Evolutionary conservation across 176 grass and related monocot genomes (phyloP).

Genomic region (Cocos nucifera): DNA sequence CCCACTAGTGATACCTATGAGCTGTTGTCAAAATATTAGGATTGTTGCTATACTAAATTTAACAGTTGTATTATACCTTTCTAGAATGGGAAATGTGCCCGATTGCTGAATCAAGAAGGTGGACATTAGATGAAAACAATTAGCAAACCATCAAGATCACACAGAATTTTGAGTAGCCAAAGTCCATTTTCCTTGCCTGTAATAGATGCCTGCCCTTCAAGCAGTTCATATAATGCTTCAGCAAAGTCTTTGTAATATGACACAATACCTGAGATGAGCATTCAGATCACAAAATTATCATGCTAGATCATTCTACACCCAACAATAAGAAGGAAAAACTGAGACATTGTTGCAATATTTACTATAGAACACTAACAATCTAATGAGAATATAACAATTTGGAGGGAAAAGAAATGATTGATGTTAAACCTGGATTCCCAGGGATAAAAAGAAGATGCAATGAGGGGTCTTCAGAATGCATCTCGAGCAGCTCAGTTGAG

Average conservation of each 20-base stretch:
- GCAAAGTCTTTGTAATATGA: slow-evolving; percentile 68
- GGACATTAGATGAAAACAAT: not conserved
- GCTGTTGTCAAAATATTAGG: too few species aligned
- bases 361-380: too few species aligned
- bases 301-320: not conserved
- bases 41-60: too few species aligned
- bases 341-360: not conserved
- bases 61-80: slow-evolving; percentile 34
- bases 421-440: slow-evolving; percentile 62
- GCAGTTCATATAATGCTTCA: slow-evolving; percentile 56
- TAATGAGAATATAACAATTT: too few species aligned
- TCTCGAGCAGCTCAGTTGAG: slow-evolving; percentile 57
- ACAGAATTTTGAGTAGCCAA: not conserved
- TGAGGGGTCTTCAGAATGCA: slow-evolving; percentile 46
- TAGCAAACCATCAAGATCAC: not conserved
- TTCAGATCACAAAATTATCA: not conserved
- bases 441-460: slow-evolving; percentile 62
- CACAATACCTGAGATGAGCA: slow-evolving; percentile 42
- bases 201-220: slow-evolving; percentile 61
- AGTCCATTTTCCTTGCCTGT: slow-evolving; percentile 29
- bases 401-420: too few species aligned
- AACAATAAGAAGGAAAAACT: not conserved
- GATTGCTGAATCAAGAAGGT: slow-evolving; percentile 35
- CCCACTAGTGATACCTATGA: too few species aligned
- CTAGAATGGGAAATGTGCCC: slow-evolving; percentile 56